Conservation (phyloP, 805 yeast genomes). For the Kodamaea sagamina region DNA sequence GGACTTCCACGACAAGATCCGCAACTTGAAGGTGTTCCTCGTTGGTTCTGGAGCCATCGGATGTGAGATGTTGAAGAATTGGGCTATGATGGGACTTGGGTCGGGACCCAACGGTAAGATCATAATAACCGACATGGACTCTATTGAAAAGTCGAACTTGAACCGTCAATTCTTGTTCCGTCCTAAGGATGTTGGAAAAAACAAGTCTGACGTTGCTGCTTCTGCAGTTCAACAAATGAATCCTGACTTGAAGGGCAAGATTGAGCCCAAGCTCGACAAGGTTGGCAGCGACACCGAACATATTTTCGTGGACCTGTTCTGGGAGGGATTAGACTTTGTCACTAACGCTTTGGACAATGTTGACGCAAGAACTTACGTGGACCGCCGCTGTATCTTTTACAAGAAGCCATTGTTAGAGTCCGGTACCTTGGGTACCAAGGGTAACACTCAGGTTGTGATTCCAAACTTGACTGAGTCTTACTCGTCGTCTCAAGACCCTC, state of each 20-base stretch:
- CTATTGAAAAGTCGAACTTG: slow-evolving; percentile 92
- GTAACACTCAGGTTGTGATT: slow-evolving; percentile 94
- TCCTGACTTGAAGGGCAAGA: slow-evolving; percentile 76
- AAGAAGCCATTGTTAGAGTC: slow-evolving; percentile 89
- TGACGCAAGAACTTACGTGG: slow-evolving; percentile 97
- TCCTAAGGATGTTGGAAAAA: slow-evolving; percentile 89
- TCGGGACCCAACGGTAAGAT: slow-evolving; percentile 88
- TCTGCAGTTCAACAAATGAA: slow-evolving; percentile 82
- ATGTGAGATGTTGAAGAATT: slow-evolving; percentile 96
- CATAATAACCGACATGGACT: slow-evolving; percentile 86
- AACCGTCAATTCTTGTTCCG: slow-evolving; percentile 96
- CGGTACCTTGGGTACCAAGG: slow-evolving; percentile 97
- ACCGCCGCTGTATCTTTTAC: slow-evolving; percentile 92
- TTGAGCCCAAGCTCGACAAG: slow-evolving; percentile 76
- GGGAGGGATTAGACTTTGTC: slow-evolving; percentile 83
- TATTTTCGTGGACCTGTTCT: slow-evolving; percentile 80
- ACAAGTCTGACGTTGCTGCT: slow-evolving; percentile 90
- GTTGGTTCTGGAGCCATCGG: slow-evolving; percentile 99
- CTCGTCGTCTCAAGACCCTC: slow-evolving; percentile 96
- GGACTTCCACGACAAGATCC: slow-evolving; percentile 68
- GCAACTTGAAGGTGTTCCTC: slow-evolving; percentile 79
- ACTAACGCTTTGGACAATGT: slow-evolving; percentile 97
- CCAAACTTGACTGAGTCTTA: slow-evolving; percentile 95
- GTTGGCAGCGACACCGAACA: slow-evolving; percentile 93
- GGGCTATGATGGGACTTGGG: slow-evolving; percentile 97